These are phyloP conservation scores for Aspergillus pseudonomiae DNA, from an alignment of 2,329 filamentous ascomycete genomes.

Conservation along the genomic window DNA sequence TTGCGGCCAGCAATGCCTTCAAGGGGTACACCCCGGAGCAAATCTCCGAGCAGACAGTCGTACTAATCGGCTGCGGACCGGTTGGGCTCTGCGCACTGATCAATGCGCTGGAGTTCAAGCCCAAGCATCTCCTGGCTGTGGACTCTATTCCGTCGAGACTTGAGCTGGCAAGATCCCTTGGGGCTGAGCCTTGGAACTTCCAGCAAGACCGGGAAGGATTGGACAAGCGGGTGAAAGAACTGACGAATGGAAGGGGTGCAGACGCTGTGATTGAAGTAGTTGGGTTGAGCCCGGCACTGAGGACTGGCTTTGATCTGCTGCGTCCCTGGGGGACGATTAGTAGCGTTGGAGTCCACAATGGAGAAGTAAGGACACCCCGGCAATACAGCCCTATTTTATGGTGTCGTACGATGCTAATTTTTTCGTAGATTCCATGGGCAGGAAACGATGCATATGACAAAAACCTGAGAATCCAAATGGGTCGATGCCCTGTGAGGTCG, in stretches of 20 bases:
- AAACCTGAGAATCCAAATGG: constrained; percentile 75
- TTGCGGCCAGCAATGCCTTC: constrained; percentile 79
- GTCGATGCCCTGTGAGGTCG: constrained; percentile 72
- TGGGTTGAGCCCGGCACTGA: constrained; percentile 68
- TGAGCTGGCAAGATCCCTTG: constrained; percentile 70
- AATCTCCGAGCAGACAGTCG: constrained; percentile 68
- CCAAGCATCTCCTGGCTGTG: constrained; percentile 75
- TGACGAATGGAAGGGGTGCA: constrained; percentile 78
- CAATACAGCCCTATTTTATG: neutral
- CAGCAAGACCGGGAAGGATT: constrained; percentile 66
- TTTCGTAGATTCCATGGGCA: constrained; percentile 64
- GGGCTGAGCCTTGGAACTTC: constrained; percentile 84
- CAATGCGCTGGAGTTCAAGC: constrained; percentile 73
- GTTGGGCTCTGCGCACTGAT: constrained; percentile 84
- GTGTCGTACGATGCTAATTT: constrained; percentile 23
- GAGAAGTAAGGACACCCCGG: constrained; percentile 55
- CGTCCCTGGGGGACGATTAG: constrained; percentile 74
- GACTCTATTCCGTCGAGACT: constrained; percentile 77
- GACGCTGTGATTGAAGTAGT: constrained; percentile 84
- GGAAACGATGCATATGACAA: constrained; percentile 68
- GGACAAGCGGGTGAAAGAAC: constrained; percentile 69
- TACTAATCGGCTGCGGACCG: constrained; percentile 82
- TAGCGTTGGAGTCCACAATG: constrained; percentile 76
- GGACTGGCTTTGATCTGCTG: constrained; percentile 70
- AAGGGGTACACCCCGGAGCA: constrained; percentile 61